A percentile compares a stretch with the other conserved stretches of the same genome.
Conservation (phyloP, 768 basidiomycete species). For the Termitomyces sp. region DNA sequence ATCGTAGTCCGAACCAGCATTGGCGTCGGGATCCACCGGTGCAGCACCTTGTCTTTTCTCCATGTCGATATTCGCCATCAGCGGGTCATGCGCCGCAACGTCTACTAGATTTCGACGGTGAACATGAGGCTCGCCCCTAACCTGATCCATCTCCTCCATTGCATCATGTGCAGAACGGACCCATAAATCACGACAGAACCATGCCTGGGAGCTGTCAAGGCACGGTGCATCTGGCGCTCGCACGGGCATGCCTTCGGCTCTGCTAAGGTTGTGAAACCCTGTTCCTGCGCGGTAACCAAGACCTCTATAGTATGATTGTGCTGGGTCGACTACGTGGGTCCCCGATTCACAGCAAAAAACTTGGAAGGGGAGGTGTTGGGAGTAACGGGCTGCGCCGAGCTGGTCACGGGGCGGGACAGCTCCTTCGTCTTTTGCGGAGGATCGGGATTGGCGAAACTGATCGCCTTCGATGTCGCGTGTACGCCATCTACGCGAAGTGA, state of each 20-base stretch:
- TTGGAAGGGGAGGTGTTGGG: conserved; percentile 93
- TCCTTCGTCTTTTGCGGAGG: conserved; percentile 75
- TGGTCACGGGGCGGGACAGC: conserved; percentile 90
- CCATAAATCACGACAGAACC: conserved; percentile 98
- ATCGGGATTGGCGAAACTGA: conserved; percentile 95
- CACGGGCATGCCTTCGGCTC: conserved; percentile 43
- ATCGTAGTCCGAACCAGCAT: conserved; percentile 84
- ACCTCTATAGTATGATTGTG: conserved; percentile 91
- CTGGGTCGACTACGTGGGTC: conserved; percentile 93
- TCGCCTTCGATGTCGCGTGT: conserved; percentile 98
- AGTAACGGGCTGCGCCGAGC: conserved; percentile 76
- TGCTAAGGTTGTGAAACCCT: conserved; percentile 77
- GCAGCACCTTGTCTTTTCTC: conserved; percentile 19
- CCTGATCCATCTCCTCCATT: conserved; percentile 49
- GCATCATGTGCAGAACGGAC: conserved; percentile 78
- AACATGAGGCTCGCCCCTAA: conserved; percentile 20
- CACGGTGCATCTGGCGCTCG: conserved; percentile 81
- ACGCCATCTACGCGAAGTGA: conserved; percentile 62
- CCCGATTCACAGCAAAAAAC: conserved; percentile 99
- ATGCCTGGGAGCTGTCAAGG: conserved; percentile 93
- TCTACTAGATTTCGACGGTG: conserved; percentile 25
- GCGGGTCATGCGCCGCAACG: conserved; percentile 26
- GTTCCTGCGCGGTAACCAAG: conserved; percentile 78
- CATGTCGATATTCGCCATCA: conserved; percentile 23
- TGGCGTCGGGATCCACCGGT: conserved; percentile 61